Percentiles rank a stretch among this genome's conserved stretches.
Evolutionary conservation across 2,329 filamentous ascomycete species (phyloP).

Genomic region (Huntiella omanensis): DNA sequence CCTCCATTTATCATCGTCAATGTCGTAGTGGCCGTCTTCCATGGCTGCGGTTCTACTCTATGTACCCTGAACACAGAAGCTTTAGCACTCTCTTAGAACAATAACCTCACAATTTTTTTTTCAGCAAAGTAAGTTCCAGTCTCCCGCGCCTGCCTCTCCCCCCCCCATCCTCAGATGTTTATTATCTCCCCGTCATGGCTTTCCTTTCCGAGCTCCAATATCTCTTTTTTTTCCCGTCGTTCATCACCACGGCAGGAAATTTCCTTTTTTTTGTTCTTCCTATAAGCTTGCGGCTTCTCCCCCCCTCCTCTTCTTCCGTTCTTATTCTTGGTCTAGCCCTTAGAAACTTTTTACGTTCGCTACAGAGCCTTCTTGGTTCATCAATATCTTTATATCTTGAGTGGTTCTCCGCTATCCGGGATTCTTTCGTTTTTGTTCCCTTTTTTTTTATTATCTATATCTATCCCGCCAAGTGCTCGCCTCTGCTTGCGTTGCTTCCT

Average conservation of each 20-base stretch:
- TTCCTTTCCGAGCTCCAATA: conserved; percentile 1
- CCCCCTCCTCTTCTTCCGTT: conserved; percentile 5
- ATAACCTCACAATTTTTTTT: not conserved
- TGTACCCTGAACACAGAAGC: not conserved
- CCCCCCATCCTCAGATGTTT: not conserved
- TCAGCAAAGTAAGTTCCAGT: not conserved
- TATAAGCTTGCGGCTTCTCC: conserved; percentile 1
- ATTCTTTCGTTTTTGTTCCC: conserved; percentile 1
- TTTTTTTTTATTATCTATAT: not conserved
- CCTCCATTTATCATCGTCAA: not conserved
- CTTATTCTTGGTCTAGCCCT: conserved; percentile 5
- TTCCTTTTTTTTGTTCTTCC: conserved; percentile 3
- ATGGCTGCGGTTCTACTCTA: no score
- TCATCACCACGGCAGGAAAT: conserved; percentile 1
- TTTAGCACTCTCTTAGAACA: not conserved
- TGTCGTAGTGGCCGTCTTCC: no score
- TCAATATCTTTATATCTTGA: not conserved
- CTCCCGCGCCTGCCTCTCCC: no score
- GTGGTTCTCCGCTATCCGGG: not conserved
- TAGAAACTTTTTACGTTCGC: conserved; percentile 4
- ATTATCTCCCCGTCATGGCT: conserved; percentile 5
- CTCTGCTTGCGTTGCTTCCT: not conserved
- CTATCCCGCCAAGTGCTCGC: not conserved
- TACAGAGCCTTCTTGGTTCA: conserved; percentile 3
- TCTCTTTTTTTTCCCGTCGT: not conserved